Evolutionary conservation across 306 rosid species (phyloP).

Genomic region (Rosa rugosa): DNA sequence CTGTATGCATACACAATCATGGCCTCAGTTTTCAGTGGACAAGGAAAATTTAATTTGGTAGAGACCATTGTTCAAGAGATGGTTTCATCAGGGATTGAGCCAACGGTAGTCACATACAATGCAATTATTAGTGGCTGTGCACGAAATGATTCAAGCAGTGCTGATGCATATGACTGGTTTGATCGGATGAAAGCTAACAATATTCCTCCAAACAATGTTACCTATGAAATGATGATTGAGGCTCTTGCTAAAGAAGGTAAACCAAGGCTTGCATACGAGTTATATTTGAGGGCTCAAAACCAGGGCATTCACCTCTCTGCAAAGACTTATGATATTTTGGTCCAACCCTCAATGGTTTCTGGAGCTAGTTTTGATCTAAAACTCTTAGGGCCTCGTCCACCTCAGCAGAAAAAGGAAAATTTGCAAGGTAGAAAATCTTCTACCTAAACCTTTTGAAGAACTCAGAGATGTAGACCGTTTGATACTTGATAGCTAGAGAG

Average conservation of each 20-base stretch:
- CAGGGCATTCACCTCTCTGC: constrained; percentile 66
- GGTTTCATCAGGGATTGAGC: constrained; percentile 61
- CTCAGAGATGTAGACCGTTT: constrained; percentile 43
- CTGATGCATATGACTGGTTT: constrained; percentile 88
- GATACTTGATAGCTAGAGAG: constrained; percentile 23
- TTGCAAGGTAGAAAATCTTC: constrained; percentile 34
- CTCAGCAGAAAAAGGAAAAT: constrained; percentile 38
- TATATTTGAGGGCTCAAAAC: constrained; percentile 60
- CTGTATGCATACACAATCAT: constrained; percentile 77
- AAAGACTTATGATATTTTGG: constrained; percentile 68
- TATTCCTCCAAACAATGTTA: constrained; percentile 67
- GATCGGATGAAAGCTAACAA: constrained; percentile 72
- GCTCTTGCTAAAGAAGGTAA: constrained; percentile 86
- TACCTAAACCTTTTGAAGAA: constrained; percentile 39
- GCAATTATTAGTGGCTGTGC: constrained; percentile 82
- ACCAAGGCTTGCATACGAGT: constrained; percentile 82
- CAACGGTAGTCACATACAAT: constrained; percentile 81
- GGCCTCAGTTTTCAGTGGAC: constrained; percentile 88
- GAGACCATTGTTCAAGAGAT: constrained; percentile 70
- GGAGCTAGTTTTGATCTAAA: constrained; percentile 56
- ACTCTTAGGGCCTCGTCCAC: constrained; percentile 69
- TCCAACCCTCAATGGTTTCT: constrained; percentile 48
- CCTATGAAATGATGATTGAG: constrained; percentile 80
- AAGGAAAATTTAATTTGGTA: constrained; percentile 71
- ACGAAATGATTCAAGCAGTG: constrained; percentile 56